phyloP scores from a whole-genome alignment of 1,284 basidiomycete species.

The Volvariella volvacea region DNA sequence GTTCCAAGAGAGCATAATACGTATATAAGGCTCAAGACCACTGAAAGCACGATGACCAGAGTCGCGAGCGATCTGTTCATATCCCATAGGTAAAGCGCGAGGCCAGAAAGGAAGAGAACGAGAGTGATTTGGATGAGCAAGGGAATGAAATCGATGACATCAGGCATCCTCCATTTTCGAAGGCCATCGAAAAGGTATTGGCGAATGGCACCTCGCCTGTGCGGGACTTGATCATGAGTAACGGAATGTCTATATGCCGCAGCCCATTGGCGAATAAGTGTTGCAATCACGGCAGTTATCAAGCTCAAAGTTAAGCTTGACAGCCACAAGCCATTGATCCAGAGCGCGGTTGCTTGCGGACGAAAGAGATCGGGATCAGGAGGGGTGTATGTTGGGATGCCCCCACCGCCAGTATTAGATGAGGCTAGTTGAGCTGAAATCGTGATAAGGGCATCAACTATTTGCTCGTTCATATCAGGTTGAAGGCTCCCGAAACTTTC shows the following conservation, averaged over 20 bases:
- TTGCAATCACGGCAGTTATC: conserved; percentile 8
- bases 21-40: no score
- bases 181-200: conserved; percentile 8
- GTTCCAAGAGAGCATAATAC: no score
- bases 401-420: background rate
- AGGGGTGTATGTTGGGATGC: background rate
- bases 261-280: conserved; percentile 11
- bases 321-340: conserved; percentile 13
- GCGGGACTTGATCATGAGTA: conserved; percentile 4
- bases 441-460: background rate
- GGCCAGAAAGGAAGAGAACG: conserved; percentile 10
- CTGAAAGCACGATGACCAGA: background rate
- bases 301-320: conserved; percentile 10
- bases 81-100: conserved; percentile 9
- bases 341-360: background rate
- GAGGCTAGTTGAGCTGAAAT: conserved; percentile 1
- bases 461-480: background rate
- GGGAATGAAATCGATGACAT: conserved; percentile 10
- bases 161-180: conserved; percentile 8
- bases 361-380: background rate
- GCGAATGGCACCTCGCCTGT: background rate
- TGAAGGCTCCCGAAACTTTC: conserved; percentile 6
- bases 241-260: conserved; percentile 8
- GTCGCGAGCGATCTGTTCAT: conserved; percentile 3
- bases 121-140: conserved; percentile 9